phyloP scores from a whole-genome alignment of 345 rosid species.

The Kernera saxatilis region DNA sequence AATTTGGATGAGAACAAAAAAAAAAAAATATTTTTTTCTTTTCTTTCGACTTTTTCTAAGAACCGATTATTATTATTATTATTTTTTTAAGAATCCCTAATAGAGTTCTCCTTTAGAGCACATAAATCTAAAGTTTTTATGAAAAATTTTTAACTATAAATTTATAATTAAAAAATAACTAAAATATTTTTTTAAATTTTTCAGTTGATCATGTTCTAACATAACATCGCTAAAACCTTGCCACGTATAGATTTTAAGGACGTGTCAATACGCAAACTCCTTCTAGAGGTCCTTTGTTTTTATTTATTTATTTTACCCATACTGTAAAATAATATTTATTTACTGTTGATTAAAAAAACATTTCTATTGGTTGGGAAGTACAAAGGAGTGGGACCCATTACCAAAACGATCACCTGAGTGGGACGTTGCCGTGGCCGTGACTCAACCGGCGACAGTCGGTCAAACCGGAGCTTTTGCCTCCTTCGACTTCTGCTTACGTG shows the following conservation, averaged over 20 bases:
- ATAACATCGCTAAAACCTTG: background rate
- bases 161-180: too few species aligned
- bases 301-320: background rate
- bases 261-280: background rate
- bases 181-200: too few species aligned
- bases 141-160: too few species aligned
- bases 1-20: too few species aligned
- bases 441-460: conserved; percentile 53
- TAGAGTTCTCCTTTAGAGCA: too few species aligned
- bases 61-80: too few species aligned
- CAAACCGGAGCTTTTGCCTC: conserved; percentile 45
- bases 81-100: too few species aligned
- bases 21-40: too few species aligned
- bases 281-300: background rate
- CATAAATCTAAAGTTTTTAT: too few species aligned
- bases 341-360: background rate
- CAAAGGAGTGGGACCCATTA: background rate
- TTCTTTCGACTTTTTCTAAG: too few species aligned
- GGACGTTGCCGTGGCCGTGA: conserved; percentile 43
- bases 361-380: conserved; percentile 1
- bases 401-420: conserved; percentile 17
- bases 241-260: background rate
- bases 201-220: too few species aligned
- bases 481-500: conserved; percentile 39
- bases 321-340: background rate